Evolutionary conservation across 1,284 basidiomycete species (phyloP).

Genomic region (Cerioporus squamosus): DNA sequence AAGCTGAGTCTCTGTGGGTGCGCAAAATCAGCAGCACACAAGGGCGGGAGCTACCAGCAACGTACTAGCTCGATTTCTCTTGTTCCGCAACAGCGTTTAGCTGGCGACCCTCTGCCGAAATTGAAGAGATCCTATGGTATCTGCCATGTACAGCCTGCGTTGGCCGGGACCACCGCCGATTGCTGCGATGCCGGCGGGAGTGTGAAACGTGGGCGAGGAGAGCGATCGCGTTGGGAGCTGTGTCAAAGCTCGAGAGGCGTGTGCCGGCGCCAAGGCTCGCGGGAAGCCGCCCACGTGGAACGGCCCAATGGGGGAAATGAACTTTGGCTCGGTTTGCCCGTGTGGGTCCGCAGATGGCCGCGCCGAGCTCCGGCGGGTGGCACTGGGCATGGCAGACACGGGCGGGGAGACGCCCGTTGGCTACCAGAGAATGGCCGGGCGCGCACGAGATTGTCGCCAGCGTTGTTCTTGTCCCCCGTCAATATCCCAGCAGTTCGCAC

Average conservation of each 20-base stretch:
- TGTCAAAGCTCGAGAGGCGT: neutral
- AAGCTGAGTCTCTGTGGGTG: no score
- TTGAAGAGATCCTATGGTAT: no score
- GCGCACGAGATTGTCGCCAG: constrained; percentile 4
- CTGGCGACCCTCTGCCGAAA: no score
- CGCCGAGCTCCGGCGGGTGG: neutral
- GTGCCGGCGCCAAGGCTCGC: neutral
- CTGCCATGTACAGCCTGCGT: no score
- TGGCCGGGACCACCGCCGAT: no score
- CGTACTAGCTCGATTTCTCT: no score
- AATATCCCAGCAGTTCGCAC: constrained; percentile 1
- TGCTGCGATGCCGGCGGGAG: no score
- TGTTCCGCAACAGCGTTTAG: no score
- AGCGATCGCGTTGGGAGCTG: neutral
- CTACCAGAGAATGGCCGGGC: constrained; percentile 8
- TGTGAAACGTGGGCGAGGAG: neutral
- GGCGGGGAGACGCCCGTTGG: neutral
- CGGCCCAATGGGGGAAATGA: neutral
- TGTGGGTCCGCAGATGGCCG: constrained; percentile 1
- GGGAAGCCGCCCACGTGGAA: constrained; percentile 2
- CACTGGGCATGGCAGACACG: neutral
- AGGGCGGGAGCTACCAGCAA: no score
- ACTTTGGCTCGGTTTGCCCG: constrained; percentile 11
- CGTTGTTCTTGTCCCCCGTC: constrained; percentile 2
- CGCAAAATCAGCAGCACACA: no score